Evolutionary conservation across 1,284 basidiomycete genomes (phyloP).

Genomic region (Thelephora terrestris): DNA sequence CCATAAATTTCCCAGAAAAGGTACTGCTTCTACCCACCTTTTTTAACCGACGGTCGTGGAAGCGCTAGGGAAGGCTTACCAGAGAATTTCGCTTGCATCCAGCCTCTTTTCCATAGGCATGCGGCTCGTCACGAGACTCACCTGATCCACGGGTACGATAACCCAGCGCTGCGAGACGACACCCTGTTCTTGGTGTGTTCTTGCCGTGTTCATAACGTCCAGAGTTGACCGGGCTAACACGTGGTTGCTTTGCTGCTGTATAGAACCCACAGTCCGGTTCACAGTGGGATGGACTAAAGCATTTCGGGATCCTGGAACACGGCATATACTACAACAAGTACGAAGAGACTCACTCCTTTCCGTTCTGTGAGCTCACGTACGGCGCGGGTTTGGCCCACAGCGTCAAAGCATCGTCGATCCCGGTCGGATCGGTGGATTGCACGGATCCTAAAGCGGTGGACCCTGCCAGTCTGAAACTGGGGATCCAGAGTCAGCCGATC

Average conservation of each 20-base stretch:
- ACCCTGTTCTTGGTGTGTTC: conserved; percentile 48
- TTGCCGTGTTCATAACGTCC: not conserved
- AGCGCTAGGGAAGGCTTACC: not conserved
- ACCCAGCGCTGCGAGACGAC: conserved; percentile 39
- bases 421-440: conserved; percentile 35
- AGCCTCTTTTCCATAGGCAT: conserved; percentile 51
- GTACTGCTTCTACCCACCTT: conserved; percentile 21
- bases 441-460: conserved; percentile 42
- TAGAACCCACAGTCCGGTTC: conserved; percentile 69
- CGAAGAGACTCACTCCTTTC: conserved; percentile 3
- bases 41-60: not conserved
- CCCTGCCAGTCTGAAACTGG: conserved; percentile 38
- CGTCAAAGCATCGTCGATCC: conserved; percentile 34
- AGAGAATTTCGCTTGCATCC: no score
- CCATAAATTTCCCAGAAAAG: conserved; percentile 56
- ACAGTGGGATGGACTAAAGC: conserved; percentile 66
- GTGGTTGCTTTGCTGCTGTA: not conserved
- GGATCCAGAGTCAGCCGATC: conserved; percentile 49
- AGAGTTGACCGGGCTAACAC: no score
- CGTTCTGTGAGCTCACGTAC: not conserved
- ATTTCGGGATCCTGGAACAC: conserved; percentile 46
- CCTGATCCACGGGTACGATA: conserved; percentile 12
- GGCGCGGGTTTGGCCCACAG: conserved; percentile 20
- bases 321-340: conserved; percentile 59
- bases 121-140: conserved; percentile 40